A percentile compares a stretch with the other conserved stretches of the same genome.
These are phyloP conservation scores for Citrus reticulata DNA, from an alignment of 345 rosid species.

Conservation along the genomic window DNA sequence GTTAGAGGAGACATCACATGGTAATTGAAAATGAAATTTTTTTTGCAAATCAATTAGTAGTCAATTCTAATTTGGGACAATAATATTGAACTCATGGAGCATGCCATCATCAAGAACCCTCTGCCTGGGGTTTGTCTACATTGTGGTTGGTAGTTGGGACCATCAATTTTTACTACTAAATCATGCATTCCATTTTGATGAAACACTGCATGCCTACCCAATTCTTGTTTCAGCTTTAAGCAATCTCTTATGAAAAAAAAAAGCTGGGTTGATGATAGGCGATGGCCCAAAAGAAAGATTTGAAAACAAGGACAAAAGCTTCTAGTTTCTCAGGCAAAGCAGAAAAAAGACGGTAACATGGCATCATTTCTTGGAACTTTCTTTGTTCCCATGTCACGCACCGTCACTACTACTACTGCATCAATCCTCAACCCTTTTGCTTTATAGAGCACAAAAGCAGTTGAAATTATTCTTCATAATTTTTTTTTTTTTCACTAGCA, in stretches of 20 bases:
- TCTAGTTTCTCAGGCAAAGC: constrained; percentile 22
- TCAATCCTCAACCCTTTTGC: neutral
- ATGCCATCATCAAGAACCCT: neutral
- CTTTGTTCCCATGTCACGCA: constrained; percentile 7
- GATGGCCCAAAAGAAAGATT: neutral
- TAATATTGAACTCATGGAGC: constrained; percentile 6
- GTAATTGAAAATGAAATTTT: neutral
- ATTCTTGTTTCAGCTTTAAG: constrained; percentile 20
- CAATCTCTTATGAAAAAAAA: constrained; percentile 15
- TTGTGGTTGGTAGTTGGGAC: constrained; percentile 26
- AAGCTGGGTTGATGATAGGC: neutral
- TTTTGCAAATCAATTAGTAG: neutral
- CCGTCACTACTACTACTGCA: neutral
- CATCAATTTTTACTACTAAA: neutral
- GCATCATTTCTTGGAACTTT: constrained; percentile 8
- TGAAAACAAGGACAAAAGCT: neutral
- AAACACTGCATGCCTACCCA: constrained; percentile 16
- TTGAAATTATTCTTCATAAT: neutral
- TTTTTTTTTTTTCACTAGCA: neutral
- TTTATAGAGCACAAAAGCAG: neutral
- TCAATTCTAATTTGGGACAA: neutral
- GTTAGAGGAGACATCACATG: neutral
- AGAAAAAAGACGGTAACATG: neutral
- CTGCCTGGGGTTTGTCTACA: constrained; percentile 13
- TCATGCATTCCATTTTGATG: constrained; percentile 8